Evolutionary conservation across 225 moss, liverwort and hornwort genomes (phyloP).

Genomic region (Physcomitrellopsis africana): DNA sequence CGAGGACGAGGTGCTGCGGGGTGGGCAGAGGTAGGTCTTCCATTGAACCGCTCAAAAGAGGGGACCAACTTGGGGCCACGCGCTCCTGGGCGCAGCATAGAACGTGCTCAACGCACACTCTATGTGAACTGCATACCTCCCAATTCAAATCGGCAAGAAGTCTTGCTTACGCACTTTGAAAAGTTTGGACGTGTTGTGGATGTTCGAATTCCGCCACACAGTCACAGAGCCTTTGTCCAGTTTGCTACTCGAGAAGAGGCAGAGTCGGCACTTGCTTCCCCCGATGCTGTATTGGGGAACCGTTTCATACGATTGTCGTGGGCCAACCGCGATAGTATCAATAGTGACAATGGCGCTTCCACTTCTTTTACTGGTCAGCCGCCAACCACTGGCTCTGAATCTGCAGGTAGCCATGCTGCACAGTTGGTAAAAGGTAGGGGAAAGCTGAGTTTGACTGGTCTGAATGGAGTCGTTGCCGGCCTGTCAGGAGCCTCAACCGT

Average conservation of each 20-base stretch:
- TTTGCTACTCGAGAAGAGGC: conserved; percentile 67
- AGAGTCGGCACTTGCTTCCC: conserved; percentile 59
- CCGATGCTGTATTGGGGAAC: conserved; percentile 73
- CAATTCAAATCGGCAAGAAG: conserved; percentile 57
- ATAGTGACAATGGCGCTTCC: conserved; percentile 33
- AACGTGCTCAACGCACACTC: conserved; percentile 67
- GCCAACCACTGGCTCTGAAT: conserved; percentile 31
- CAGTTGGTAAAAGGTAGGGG: conserved; percentile 26
- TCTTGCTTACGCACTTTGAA: conserved; percentile 57
- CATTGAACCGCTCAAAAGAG: conserved; percentile 47
- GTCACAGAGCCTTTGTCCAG: conserved; percentile 73
- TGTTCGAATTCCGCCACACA: conserved; percentile 63
- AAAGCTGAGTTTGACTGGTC: conserved; percentile 31
- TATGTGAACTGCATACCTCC: conserved; percentile 72
- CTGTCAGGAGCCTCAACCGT: conserved; percentile 26
- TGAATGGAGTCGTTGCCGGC: conserved; percentile 46
- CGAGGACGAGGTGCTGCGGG: conserved; percentile 47
- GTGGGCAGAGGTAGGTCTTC: conserved; percentile 43
- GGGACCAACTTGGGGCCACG: conserved; percentile 56
- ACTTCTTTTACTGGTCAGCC: conserved; percentile 26
- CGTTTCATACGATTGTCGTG: conserved; percentile 74
- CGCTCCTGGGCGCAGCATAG: conserved; percentile 44
- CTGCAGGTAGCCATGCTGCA: conserved; percentile 18
- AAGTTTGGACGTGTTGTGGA: conserved; percentile 70
- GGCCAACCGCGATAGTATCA: conserved; percentile 72